Base-by-base conservation (phyloP, 225 moss, liverwort and hornwort genomes). In the Ulota crispa region DNA sequence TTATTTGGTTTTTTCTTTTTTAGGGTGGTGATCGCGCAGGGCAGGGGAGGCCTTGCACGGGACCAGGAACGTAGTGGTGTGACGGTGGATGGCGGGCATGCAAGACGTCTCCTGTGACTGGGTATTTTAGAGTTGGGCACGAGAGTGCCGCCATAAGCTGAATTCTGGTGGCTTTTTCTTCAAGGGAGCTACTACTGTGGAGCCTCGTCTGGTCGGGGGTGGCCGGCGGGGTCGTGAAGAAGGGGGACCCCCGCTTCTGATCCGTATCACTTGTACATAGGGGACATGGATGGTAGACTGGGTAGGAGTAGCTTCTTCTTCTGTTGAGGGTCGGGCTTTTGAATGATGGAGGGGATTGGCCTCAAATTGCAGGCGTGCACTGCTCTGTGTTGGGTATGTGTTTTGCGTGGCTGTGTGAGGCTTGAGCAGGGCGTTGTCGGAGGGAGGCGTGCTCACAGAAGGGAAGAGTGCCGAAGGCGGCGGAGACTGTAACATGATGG, bases 401-500 rank as follows among this genome's bases (percentile, higher is more conserved):
- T 15, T 54, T 8, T 12, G 54, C n/a, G 55, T 23, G 11, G 74
- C 45, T 43, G 52, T 52, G 68, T 13, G 27, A 5, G 43, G 74
- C 9, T 34, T 11, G 8, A 43, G 36, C 54, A 5, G 82, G 61
- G 72, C 34, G 54, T 41, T 70, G 69, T 53, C 11, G 1, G 81
- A 82, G 82, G 78, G 74, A 63, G 63, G 41, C 28, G 7, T 19
- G 68, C 63, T 16, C 54, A 19, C 31, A 77, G 70, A 47, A 70
- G 74, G 32, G 73, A 54, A 54, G 80, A 73, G 77, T 41, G 68
- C 13, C 16, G 78, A 56, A 87, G 50, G 78, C 45, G 69, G 87
- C 9, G 24, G 75, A 75, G 84, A 78, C 59, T 81, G 83, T 84
- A 84, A 81, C 84, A 84, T 87, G 87, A 81, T 81, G 12, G 83